Conservation (phyloP, 2,329 filamentous ascomycete species). For the Aspergillus sp. region DNA sequence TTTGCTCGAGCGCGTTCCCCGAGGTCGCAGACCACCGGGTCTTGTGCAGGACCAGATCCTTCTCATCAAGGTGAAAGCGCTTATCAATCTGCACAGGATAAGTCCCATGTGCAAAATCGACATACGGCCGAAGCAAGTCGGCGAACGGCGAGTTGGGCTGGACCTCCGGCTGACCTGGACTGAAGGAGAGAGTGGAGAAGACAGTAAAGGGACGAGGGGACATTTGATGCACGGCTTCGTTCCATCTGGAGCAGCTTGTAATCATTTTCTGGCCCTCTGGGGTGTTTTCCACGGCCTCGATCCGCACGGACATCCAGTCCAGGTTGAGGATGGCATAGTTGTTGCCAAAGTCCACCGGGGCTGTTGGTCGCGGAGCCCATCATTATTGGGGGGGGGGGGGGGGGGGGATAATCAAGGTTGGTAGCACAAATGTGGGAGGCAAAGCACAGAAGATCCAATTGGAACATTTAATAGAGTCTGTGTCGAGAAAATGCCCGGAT, state of each 20-base stretch:
- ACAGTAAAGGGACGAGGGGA: slow-evolving; percentile 32
- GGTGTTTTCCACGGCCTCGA: slow-evolving; percentile 31
- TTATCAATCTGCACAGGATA: slow-evolving; percentile 31
- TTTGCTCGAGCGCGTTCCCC: slow-evolving; percentile 42
- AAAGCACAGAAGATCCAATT: no score
- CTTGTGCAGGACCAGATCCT: slow-evolving; percentile 39
- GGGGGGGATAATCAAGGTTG: no score
- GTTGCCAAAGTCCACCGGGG: slow-evolving; percentile 25
- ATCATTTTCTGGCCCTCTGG: slow-evolving; percentile 34
- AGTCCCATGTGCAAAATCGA: slow-evolving; percentile 22
- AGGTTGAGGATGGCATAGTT: slow-evolving; percentile 44
- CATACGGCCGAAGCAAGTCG: slow-evolving; percentile 26
- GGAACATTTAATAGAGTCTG: no score
- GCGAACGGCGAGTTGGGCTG: slow-evolving; percentile 34
- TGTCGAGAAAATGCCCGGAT: no score
- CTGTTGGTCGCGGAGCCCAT: neutral
- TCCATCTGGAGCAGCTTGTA: slow-evolving; percentile 35
- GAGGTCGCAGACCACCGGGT: slow-evolving; percentile 42
- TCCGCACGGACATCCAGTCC: slow-evolving; percentile 33
- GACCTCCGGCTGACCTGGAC: slow-evolving; percentile 34
- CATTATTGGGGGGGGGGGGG: no score
- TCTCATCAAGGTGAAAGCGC: slow-evolving; percentile 29
- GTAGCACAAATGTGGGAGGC: no score
- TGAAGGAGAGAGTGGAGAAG: slow-evolving; percentile 41
- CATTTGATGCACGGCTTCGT: slow-evolving; percentile 38